phyloP scores from a whole-genome alignment of 163 green algal genomes.

The Chlamydomonas reinhardtii region DNA sequence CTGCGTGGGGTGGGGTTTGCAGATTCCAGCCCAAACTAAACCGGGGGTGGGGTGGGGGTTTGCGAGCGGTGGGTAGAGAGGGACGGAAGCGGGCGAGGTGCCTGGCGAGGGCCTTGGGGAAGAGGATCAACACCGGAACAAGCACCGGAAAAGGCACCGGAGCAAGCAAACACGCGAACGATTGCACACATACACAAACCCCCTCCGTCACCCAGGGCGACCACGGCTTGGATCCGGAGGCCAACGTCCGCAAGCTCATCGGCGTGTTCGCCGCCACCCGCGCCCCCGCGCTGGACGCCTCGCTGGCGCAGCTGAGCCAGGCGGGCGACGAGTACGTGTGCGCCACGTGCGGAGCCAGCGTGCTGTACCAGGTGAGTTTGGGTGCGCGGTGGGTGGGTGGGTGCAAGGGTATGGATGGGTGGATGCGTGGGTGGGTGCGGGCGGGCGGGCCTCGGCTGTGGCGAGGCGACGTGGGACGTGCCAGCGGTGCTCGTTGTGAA shows the following conservation, averaged over 20 bases:
- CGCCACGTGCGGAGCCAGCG: conserved; percentile 10
- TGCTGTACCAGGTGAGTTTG: conserved; percentile 51
- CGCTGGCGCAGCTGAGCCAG: conserved; percentile 1
- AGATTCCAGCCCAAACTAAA: too few species aligned
- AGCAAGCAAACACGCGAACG: too few species aligned
- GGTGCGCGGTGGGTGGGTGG: too few species aligned
- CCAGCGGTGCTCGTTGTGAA: too few species aligned
- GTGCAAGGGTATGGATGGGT: neutral
- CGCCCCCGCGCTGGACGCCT: neutral
- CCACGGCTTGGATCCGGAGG: conserved; percentile 34
- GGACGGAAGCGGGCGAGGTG: too few species aligned
- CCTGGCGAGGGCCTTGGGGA: too few species aligned
- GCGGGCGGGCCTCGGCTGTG: neutral
- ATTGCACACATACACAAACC: neutral
- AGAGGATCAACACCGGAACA: too few species aligned
- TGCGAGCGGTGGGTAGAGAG: too few species aligned
- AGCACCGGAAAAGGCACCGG: too few species aligned
- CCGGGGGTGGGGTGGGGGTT: too few species aligned
- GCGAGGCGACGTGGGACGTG: too few species aligned
- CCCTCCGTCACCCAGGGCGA: conserved; percentile 20
- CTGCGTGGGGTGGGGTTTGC: too few species aligned
- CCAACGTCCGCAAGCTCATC: conserved; percentile 60
- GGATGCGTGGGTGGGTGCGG: neutral
- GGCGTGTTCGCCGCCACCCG: conserved; percentile 46
- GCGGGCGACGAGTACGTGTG: conserved; percentile 21